A percentile compares a stretch with the other conserved stretches of the same genome.
These are phyloP conservation scores for Acorus calamus DNA, from an alignment of 106 monocot species.

Conservation along the genomic window DNA sequence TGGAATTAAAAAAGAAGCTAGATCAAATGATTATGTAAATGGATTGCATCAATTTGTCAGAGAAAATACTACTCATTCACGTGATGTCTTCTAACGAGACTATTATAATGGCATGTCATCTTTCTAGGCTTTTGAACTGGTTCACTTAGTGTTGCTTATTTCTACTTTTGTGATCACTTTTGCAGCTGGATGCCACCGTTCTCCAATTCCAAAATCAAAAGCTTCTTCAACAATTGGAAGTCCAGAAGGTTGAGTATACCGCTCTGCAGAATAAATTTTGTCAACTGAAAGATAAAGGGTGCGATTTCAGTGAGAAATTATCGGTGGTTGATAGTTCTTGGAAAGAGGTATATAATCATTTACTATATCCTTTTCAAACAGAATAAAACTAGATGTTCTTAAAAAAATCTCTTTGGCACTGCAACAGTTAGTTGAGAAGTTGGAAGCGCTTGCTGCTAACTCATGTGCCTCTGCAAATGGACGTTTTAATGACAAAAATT, in stretches of 20 bases:
- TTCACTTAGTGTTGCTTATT: neutral
- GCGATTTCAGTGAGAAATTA: constrained; percentile 39
- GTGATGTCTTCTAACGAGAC: no score
- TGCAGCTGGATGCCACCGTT: constrained; percentile 91
- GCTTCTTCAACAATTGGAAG: constrained; percentile 83
- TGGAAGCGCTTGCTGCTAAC: constrained; percentile 32
- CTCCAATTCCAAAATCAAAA: constrained; percentile 93
- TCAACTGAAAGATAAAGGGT: constrained; percentile 58
- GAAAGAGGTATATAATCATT: constrained; percentile 37
- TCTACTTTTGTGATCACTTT: constrained; percentile 2
- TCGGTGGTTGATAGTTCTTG: constrained; percentile 42
- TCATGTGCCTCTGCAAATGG: constrained; percentile 21
- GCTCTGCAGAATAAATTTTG: constrained; percentile 57
- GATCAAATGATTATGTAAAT: no score
- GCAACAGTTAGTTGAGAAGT: constrained; percentile 50
- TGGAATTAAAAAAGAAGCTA: no score
- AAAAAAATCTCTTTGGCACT: constrained; percentile 1
- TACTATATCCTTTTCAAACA: neutral
- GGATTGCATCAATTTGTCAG: no score
- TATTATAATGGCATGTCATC: no score
- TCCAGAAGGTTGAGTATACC: constrained; percentile 65
- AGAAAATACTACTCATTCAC: no score
- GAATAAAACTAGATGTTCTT: no score
- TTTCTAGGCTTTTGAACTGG: no score
- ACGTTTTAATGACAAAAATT: constrained; percentile 12